Evolutionary conservation across 106 monocot species (phyloP).

Genomic region (Gastrodia elata): DNA sequence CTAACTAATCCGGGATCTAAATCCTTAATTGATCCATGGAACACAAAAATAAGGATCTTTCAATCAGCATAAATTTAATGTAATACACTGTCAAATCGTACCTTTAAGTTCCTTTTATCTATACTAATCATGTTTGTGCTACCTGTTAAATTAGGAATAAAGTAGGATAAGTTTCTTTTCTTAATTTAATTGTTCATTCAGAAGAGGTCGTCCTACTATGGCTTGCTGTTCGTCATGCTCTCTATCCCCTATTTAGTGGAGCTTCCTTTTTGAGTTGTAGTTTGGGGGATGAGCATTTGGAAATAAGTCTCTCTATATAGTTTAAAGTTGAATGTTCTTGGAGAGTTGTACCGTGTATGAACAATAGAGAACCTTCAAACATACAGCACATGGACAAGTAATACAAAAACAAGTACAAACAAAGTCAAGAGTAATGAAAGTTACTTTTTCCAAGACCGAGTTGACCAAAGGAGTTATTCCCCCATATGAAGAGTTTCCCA

Average conservation of each 20-base stretch:
- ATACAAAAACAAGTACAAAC: background rate
- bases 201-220: background rate
- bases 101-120: no score
- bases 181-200: background rate
- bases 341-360: background rate
- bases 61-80: no score
- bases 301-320: background rate
- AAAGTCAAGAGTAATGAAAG: background rate
- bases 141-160: no score
- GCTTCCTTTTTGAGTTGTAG: background rate
- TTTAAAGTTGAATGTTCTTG: background rate
- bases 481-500: conserved; percentile 83
- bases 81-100: no score
- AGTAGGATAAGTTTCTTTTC: no score
- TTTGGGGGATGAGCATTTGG: background rate
- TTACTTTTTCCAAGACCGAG: conserved; percentile 98
- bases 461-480: conserved; percentile 87
- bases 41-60: no score
- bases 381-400: background rate
- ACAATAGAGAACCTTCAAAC: background rate
- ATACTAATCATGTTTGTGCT: no score
- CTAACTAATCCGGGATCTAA: no score
- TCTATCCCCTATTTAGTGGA: background rate
- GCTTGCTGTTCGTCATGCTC: background rate
- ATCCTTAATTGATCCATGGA: no score